Evolutionary conservation across 257 asterid genomes (phyloP), one percentile per base, ranked within the genome.

Genomic region (Scutellaria baicalensis): DNA sequence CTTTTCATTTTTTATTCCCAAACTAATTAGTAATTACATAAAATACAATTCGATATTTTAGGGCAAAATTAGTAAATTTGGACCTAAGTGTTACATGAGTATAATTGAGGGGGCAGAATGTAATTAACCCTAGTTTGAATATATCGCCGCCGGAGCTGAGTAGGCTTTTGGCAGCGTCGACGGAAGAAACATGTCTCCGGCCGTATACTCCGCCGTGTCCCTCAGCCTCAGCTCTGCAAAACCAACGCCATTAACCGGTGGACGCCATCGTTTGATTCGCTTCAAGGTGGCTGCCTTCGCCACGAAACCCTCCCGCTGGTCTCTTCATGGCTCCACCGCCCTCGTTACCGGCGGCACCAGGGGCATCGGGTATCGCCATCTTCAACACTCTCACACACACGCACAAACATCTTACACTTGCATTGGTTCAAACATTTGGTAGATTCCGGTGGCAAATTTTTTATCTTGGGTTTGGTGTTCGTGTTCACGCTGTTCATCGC

Each of bases 261-360:
- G 72, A 50, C 56, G 2, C 35, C 44, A 9, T 31, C 55, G 44
- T 27, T 45, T 69, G 36, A 49, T 74, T 51, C 69, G 79, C 55
- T 52, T 71, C 71, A 69, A 8, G 71, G 58, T 71, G 54, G 70
- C 78, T 38, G 76, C 76, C 68, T 63, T 71, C 50, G 78, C 71
- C 43, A 18, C 72, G 54, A 59, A 47, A 14, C 59, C 59, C 6
- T 66, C 81, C 48, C 65, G 84, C 38, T 86, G 89, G 89, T 83
- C 92, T 14, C 92, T 86, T 68, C 69, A 73, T 31, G 87, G 86
- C 72, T 79, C 69, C 82, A 82, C 83, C 50, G 88, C 90, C 51
- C 85, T 86, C 33, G 90, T 82, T 43, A 82, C 90, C 52, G 90
- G 88, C 33, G 90, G 90, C 72, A 86, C 87, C 65, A 77, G 85